Base-by-base conservation (phyloP, 2,329 filamentous ascomycete genomes). In the Colletotrichum sp. region DNA sequence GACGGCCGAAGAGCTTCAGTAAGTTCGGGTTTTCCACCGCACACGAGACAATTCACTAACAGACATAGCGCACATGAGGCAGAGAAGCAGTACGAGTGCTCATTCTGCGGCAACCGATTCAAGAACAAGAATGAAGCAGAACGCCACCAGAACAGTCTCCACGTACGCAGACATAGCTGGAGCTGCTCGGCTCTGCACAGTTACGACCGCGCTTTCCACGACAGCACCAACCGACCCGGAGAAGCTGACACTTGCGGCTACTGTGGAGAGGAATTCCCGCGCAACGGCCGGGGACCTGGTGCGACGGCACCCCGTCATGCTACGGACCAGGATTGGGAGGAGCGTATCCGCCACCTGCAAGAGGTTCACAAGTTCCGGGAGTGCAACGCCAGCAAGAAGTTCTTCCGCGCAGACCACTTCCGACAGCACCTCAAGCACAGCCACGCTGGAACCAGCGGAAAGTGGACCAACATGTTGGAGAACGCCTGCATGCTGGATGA, bases 41-140 rank as follows among this genome's bases (percentile, higher is more conserved):
- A 28, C 8, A 6, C 22, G n/a, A 60, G 59, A 30, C 9, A 68
- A 10, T 34, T 13, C n/a, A 71, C 81, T 83, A 78, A 83, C 78
- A 44, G 59, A 66, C 69, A 22, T 82, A 98, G 96, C 78, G 88
- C 93, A 60, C 96, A 99, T 84, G 95, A 97, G 85, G 93, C 95
- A 82, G 97, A 99, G 85, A 99, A 99, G 85, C 96, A 99, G 85
- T 99, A 98, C 84, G 95, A 95, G 77, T 99, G 96, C 84, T 91
- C 92, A 32, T 99, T 95, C 83, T 99, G 96, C 84, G 94, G 94
- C 57, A 98, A 98, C 83, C 93, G 96, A 13, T 99, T 99, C 89
- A 99, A 99, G 86, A 99, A 99, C 87, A 99, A 99, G 86, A 99
- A 99, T 81, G 97, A 99, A 86, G 96, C 96, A 4, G 96, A 99